Evolutionary conservation across 2,329 filamentous ascomycete species (phyloP).

Genomic region (Sphaerostilbella broomeana): DNA sequence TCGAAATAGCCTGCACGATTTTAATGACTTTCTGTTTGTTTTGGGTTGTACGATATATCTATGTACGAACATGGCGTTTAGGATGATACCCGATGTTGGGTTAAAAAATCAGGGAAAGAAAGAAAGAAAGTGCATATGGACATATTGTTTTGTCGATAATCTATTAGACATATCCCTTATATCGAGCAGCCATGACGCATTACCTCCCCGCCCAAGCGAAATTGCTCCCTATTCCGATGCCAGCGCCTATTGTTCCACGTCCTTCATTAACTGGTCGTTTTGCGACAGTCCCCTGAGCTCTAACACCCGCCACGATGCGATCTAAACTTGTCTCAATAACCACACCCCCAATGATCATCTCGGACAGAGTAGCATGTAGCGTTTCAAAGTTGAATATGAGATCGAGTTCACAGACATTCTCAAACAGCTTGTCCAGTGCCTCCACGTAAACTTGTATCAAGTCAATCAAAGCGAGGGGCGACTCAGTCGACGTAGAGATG

Average conservation of each 20-base stretch:
- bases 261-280: constrained; percentile 74
- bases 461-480: constrained; percentile 88
- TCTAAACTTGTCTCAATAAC: constrained; percentile 90
- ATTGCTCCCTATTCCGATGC: constrained; percentile 50
- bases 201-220: constrained; percentile 48
- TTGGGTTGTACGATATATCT: constrained; percentile 21
- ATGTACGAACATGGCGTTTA: constrained; percentile 24
- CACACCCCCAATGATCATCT: constrained; percentile 94
- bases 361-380: constrained; percentile 78
- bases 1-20: constrained; percentile 18
- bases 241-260: constrained; percentile 39
- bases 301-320: constrained; percentile 79
- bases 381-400: constrained; percentile 99
- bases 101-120: constrained; percentile 13
- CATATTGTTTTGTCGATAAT: constrained; percentile 17
- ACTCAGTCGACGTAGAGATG: constrained; percentile 94
- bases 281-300: constrained; percentile 66
- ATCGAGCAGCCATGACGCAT: constrained; percentile 12
- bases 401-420: constrained; percentile 97
- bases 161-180: constrained; percentile 17
- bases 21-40: constrained; percentile 14
- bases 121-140: constrained; percentile 17
- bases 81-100: constrained; percentile 20
- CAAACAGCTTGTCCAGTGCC: constrained; percentile 86
- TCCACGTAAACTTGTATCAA: constrained; percentile 98